Conservation (phyloP, 108 stramenopile genomes). For the Fistulifera solaris region DNA sequence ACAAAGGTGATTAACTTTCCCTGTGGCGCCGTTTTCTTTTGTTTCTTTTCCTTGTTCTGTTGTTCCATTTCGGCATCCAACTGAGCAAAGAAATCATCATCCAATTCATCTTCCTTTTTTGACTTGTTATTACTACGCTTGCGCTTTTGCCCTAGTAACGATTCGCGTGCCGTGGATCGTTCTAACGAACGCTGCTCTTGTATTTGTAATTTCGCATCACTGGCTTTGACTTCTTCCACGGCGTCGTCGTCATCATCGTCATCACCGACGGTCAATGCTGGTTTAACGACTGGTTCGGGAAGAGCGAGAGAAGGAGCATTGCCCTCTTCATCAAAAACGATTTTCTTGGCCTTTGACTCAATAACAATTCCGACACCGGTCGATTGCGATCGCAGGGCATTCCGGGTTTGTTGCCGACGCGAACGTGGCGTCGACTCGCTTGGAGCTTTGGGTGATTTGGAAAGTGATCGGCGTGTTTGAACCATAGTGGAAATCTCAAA, state of each 20-base stretch:
- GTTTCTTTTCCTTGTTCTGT: background rate
- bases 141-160: conserved; percentile 2
- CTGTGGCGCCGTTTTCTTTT: background rate
- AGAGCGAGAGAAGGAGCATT: too few species aligned
- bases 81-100: conserved; percentile 2
- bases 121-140: background rate
- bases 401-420: too few species aligned
- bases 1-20: background rate
- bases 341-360: too few species aligned
- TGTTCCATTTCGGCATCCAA: conserved; percentile 6
- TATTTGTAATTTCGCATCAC: background rate
- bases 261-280: background rate
- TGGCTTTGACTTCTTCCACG: conserved; percentile 4
- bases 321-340: too few species aligned
- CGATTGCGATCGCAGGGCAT: too few species aligned
- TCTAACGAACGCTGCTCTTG: background rate
- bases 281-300: too few species aligned
- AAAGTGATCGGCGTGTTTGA: too few species aligned
- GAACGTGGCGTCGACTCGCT: too few species aligned
- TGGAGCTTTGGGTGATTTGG: too few species aligned
- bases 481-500: too few species aligned
- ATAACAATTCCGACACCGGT: too few species aligned
- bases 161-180: background rate
- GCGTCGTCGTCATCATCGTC: conserved; percentile 10
- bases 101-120: conserved; percentile 5